phyloP scores from a whole-genome alignment of 2,329 filamentous ascomycete species.

The Lizonia empirigonia region DNA sequence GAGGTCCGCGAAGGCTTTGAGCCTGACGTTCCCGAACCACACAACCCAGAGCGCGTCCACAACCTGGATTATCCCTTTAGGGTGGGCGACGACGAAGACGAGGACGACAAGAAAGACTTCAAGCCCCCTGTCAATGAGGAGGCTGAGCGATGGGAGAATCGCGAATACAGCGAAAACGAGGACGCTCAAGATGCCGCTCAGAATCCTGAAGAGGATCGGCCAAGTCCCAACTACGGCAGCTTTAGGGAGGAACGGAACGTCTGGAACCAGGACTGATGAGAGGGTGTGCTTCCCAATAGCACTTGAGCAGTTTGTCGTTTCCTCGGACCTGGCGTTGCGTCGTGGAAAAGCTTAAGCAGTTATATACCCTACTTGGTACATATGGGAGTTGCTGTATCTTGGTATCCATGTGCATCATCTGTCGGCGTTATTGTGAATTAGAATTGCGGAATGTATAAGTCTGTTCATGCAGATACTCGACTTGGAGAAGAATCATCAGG shows the following conservation, averaged over 20 bases:
- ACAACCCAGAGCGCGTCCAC: constrained; percentile 52
- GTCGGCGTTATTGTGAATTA: neutral
- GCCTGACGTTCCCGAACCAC: constrained; percentile 52
- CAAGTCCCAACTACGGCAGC: constrained; percentile 49
- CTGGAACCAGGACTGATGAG: constrained; percentile 41
- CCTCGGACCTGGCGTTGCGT: neutral
- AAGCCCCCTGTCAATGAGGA: constrained; percentile 51
- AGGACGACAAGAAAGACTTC: constrained; percentile 42
- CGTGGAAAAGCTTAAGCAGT: constrained; percentile 2
- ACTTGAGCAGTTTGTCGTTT: neutral
- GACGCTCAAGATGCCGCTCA: constrained; percentile 25
- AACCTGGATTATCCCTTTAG: constrained; percentile 53
- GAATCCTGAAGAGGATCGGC: constrained; percentile 17
- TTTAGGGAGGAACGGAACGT: constrained; percentile 51
- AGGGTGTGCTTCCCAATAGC: neutral
- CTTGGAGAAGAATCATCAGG: too few relatives aligned
- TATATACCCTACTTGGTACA: constrained; percentile 17
- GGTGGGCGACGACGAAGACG: constrained; percentile 47
- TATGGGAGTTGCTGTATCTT: constrained; percentile 8
- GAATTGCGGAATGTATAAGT: neutral
- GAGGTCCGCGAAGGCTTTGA: constrained; percentile 62
- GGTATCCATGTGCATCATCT: neutral
- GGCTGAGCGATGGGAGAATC: constrained; percentile 51
- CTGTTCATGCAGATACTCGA: too few relatives aligned
- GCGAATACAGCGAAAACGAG: constrained; percentile 36